A percentile compares a stretch with the other conserved stretches of the same genome.
Evolutionary conservation across 1,284 basidiomycete genomes (phyloP).

Genomic region (Cryptococcus sp.): DNA sequence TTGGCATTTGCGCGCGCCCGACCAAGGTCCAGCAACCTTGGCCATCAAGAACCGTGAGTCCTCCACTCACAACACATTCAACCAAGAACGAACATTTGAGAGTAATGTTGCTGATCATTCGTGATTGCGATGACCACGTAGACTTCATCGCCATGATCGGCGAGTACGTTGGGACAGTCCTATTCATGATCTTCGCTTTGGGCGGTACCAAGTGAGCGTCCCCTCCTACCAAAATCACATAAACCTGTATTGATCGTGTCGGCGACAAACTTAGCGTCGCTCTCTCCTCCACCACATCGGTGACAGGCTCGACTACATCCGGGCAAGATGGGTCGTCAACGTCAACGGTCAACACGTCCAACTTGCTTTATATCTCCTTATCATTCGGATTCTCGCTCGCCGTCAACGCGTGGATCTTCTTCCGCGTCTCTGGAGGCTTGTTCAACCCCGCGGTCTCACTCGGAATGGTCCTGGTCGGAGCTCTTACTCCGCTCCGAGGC

Average conservation of each 20-base stretch:
- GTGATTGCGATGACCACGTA: constrained; percentile 9
- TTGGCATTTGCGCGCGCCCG: constrained; percentile 27
- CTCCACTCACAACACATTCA: background rate
- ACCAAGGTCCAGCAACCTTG: constrained; percentile 29
- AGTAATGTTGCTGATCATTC: background rate
- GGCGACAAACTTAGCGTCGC: constrained; percentile 37
- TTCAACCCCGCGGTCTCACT: constrained; percentile 57
- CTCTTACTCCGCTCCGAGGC: constrained; percentile 51
- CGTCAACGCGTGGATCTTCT: constrained; percentile 55
- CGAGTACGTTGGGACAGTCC: constrained; percentile 56
- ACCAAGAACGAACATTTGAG: background rate
- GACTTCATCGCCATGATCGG: constrained; percentile 54
- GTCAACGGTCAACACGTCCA: constrained; percentile 43
- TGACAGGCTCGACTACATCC: constrained; percentile 38
- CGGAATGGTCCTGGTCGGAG: constrained; percentile 54
- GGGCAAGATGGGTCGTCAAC: constrained; percentile 34
- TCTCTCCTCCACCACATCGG: constrained; percentile 42
- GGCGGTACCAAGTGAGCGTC: constrained; percentile 49
- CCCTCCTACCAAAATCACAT: too few species aligned
- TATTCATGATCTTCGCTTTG: constrained; percentile 54
- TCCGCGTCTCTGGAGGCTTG: constrained; percentile 52
- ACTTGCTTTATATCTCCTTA: constrained; percentile 53
- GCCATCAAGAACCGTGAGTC: constrained; percentile 43
- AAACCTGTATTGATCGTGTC: too few species aligned
- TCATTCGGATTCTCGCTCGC: constrained; percentile 56